Evolutionary conservation across 495 filamentous ascomycete genomes (phyloP).

Genomic region (Penicillium atrosanguineum): DNA sequence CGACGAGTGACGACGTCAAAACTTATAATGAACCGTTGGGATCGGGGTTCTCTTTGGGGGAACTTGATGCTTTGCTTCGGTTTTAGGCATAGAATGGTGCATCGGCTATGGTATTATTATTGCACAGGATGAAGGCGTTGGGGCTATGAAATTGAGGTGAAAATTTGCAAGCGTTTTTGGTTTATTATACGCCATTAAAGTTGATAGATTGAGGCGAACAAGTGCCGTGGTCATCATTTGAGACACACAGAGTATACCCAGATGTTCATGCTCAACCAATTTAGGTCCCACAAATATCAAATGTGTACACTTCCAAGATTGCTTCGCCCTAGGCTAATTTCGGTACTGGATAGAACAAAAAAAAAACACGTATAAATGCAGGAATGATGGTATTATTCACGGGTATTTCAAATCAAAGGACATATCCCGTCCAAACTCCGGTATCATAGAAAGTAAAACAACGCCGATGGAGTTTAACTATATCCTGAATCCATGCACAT

Average conservation of each 20-base stretch:
- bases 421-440: background rate
- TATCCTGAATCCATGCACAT: background rate
- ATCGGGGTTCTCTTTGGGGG: background rate
- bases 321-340: too few species aligned
- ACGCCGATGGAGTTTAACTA: conserved; percentile 1
- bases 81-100: background rate
- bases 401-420: conserved; percentile 5
- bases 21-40: background rate
- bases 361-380: background rate
- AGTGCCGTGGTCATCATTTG: background rate
- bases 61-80: conserved; percentile 5
- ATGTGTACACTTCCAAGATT: too few species aligned
- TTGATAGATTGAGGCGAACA: background rate
- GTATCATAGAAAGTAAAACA: conserved; percentile 1
- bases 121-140: background rate
- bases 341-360: too few species aligned
- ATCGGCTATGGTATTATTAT: background rate
- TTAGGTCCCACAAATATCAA: too few species aligned
- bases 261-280: too few species aligned
- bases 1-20: background rate
- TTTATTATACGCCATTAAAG: too few species aligned
- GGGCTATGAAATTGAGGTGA: background rate
- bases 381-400: background rate
- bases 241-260: background rate
- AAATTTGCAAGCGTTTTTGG: background rate